Evolutionary conservation across 2,329 filamentous ascomycete species (phyloP).

Genomic region (Fusarium staphyleae): DNA sequence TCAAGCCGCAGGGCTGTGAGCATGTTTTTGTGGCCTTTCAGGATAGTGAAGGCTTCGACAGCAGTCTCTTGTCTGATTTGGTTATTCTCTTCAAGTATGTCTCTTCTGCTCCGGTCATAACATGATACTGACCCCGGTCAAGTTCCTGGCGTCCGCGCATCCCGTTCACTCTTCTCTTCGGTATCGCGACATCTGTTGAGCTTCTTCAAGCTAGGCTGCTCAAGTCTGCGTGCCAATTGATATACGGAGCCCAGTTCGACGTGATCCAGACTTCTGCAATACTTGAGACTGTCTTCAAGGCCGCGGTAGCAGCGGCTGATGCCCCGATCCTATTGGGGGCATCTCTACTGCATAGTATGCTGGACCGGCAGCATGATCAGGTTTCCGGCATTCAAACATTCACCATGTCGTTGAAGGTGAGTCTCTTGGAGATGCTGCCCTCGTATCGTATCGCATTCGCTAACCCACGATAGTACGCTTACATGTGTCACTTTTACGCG

Average conservation of each 20-base stretch:
- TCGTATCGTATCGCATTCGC: not conserved
- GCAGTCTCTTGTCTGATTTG: constrained; percentile 72
- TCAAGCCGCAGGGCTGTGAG: constrained; percentile 59
- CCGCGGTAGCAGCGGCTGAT: constrained; percentile 65
- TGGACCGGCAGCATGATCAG: constrained; percentile 78
- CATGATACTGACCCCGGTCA: constrained; percentile 41
- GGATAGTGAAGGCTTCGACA: constrained; percentile 84
- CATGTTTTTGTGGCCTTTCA: constrained; percentile 77
- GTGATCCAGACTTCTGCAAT: constrained; percentile 76
- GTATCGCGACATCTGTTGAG: constrained; percentile 82
- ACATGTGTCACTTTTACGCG: constrained; percentile 87
- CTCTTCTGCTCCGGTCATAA: not conserved
- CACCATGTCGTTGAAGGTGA: constrained; percentile 71
- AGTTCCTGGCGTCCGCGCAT: constrained; percentile 75
- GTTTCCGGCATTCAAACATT: constrained; percentile 78
- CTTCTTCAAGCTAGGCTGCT: constrained; percentile 78
- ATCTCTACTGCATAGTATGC: constrained; percentile 65
- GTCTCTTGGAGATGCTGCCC: not conserved
- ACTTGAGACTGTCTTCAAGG: constrained; percentile 74
- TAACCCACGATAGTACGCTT: constrained; percentile 67
- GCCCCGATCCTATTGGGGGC: constrained; percentile 69
- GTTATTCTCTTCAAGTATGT: constrained; percentile 72
- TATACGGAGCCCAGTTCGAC: constrained; percentile 78
- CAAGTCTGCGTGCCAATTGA: constrained; percentile 69
- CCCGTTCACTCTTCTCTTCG: constrained; percentile 78